Base-by-base conservation (phyloP, 306 rosid genomes). In the Cicer cuneatum region DNA sequence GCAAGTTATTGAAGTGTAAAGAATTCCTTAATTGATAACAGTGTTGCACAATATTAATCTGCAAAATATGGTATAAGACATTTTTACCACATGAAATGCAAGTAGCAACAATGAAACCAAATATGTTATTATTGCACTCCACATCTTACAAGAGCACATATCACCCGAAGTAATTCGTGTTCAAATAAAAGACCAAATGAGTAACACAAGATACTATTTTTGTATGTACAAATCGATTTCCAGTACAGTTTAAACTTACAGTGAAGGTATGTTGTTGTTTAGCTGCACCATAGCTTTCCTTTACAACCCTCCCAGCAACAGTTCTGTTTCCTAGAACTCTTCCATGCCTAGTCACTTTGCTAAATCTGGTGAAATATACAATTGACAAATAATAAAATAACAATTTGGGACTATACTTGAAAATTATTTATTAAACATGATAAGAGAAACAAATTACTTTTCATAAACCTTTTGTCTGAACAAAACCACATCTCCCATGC, bases 211-310 rank as follows among this genome's bases (percentile, higher is more conserved):
- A 14, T 8, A 48, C 64, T 57, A 11, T 51, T 72, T 13, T 7
- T 11, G 15, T 21, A 51, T 7, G 40, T 40, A 29, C 45, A 7
- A 81, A 48, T 56, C 46, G 1, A 72, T 51, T 42, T n/a, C 51
- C 66, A 49, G 64, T 61, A 64, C 52, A 61, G 29, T 41, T 69
- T 8, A 53, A 67, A 35, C 94, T 82, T 71, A 92, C 97, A 61
- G 93, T 92, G 79, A 92, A 88, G 49, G 96, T 92, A 71, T 90
- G 97, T 54, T 92, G 97, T 71, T 90, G 96, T 84, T 84, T 90
- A 63, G 81, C 82, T 45, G 89, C 89, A 84, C 96, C 96, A 60
- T 90, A 92, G 85, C 96, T 92, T 73, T 92, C 96, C 83, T 87
- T 88, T 12, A 85, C 87, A 82, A 89, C 92, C 73, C 85, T 88